phyloP scores from a whole-genome alignment of 108 stramenopile species.

The Cylindrotheca closterium region DNA sequence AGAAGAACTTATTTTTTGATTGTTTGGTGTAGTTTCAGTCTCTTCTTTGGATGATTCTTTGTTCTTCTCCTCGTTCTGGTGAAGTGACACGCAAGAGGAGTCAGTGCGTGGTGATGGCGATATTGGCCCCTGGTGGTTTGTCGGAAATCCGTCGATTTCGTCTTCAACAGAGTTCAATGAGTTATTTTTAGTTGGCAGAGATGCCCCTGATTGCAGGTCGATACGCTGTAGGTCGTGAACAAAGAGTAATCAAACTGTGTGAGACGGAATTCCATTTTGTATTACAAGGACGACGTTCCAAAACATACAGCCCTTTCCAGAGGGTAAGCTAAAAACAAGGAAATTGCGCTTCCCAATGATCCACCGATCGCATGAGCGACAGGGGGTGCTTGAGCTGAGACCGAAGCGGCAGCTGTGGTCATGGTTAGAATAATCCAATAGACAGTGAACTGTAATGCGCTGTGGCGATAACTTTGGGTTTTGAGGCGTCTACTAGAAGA shows the following conservation, averaged over 20 bases:
- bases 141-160: too few relatives aligned
- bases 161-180: too few relatives aligned
- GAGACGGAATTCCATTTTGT: too few relatives aligned
- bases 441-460: too few relatives aligned
- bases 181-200: not conserved
- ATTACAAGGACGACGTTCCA: too few relatives aligned
- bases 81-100: not conserved
- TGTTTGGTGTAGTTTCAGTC: not conserved
- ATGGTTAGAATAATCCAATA: too few relatives aligned
- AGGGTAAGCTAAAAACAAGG: constrained; percentile 71
- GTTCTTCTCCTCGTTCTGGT: not conserved
- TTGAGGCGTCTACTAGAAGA: too few relatives aligned
- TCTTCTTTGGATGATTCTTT: not conserved
- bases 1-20: not conserved
- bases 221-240: too few relatives aligned
- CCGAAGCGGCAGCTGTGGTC: constrained; percentile 1
- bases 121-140: too few relatives aligned
- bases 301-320: constrained; percentile 74
- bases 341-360: constrained; percentile 70
- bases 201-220: constrained; percentile 54
- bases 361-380: constrained; percentile 72
- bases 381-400: constrained; percentile 37
- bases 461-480: too few relatives aligned
- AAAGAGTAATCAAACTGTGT: too few relatives aligned
- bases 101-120: too few relatives aligned